These are phyloP conservation scores for Stephania japonica DNA, from an alignment of 164 flowering plant genomes.

Conservation along the genomic window DNA sequence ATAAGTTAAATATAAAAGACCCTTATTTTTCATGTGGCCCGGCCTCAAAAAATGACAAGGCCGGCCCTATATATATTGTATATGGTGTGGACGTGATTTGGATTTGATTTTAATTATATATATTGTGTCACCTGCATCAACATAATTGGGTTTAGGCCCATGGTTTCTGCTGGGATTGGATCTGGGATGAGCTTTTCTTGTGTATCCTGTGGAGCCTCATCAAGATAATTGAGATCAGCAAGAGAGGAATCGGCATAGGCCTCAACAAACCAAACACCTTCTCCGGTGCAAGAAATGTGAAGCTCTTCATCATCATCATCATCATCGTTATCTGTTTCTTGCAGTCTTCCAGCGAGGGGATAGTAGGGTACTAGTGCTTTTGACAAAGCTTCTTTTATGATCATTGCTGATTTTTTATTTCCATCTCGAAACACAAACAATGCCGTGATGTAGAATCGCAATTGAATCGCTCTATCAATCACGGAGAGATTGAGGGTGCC, in stretches of 20 bases:
- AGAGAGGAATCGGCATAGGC: neutral
- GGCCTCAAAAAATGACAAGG: no score
- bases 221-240: neutral
- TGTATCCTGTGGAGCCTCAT: neutral
- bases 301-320: neutral
- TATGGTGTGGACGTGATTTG: no score
- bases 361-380: neutral
- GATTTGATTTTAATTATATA: no score
- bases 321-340: neutral
- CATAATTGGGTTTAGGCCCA: neutral
- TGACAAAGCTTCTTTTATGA: slow-evolving; percentile 1
- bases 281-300: neutral
- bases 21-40: no score
- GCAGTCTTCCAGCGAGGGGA: neutral
- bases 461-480: neutral
- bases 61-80: no score
- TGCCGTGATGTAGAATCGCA: neutral
- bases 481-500: slow-evolving; percentile 3
- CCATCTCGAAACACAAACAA: neutral
- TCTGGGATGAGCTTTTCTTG: neutral
- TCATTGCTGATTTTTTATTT: neutral
- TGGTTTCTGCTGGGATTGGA: neutral
- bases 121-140: neutral
- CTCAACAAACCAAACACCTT: slow-evolving; percentile 2
- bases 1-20: no score